These are phyloP conservation scores for Coniosporium tulheliwenetii DNA, from an alignment of 2,329 filamentous ascomycete species.

Conservation along the genomic window DNA sequence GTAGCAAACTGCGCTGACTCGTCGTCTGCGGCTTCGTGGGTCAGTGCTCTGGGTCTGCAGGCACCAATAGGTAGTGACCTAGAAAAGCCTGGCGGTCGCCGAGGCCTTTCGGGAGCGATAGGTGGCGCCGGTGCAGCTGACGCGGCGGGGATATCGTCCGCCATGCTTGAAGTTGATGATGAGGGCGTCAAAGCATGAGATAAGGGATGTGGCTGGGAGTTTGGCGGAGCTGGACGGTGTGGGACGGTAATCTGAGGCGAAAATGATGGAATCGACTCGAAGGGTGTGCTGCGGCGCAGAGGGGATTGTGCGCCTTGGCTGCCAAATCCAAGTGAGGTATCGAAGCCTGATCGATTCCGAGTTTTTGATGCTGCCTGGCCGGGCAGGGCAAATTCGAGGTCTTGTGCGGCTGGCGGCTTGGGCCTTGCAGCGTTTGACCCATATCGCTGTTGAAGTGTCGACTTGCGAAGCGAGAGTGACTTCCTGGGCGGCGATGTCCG, in stretches of 20 bases:
- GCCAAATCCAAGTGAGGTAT: conserved; percentile 56
- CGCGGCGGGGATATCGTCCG: conserved; percentile 51
- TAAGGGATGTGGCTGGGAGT: conserved; percentile 54
- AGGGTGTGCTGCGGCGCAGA: conserved; percentile 40
- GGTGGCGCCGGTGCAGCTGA: background rate
- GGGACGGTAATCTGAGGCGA: conserved; percentile 13
- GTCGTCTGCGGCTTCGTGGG: conserved; percentile 28
- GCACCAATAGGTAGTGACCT: conserved; percentile 60
- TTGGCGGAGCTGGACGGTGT: conserved; percentile 13
- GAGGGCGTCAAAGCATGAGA: conserved; percentile 79
- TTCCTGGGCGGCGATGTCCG: conserved; percentile 16
- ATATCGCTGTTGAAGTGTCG: conserved; percentile 73
- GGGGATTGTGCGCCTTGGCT: conserved; percentile 51
- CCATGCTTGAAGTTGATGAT: conserved; percentile 63
- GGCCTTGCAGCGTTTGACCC: conserved; percentile 15
- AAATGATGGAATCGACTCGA: conserved; percentile 38
- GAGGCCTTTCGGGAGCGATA: conserved; percentile 1
- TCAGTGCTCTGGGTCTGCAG: conserved; percentile 29
- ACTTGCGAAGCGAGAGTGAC: conserved; percentile 66
- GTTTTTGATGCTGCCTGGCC: conserved; percentile 33
- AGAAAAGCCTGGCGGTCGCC: conserved; percentile 44
- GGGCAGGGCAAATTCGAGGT: conserved; percentile 1
- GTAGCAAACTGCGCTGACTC: conserved; percentile 46
- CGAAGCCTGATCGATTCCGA: conserved; percentile 60
- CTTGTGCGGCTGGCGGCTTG: conserved; percentile 13